Percentiles rank a stretch among this genome's conserved stretches.
These are phyloP conservation scores for Trichoderma oligosporum DNA, from an alignment of 2,329 filamentous ascomycete species.

Conservation along the genomic window DNA sequence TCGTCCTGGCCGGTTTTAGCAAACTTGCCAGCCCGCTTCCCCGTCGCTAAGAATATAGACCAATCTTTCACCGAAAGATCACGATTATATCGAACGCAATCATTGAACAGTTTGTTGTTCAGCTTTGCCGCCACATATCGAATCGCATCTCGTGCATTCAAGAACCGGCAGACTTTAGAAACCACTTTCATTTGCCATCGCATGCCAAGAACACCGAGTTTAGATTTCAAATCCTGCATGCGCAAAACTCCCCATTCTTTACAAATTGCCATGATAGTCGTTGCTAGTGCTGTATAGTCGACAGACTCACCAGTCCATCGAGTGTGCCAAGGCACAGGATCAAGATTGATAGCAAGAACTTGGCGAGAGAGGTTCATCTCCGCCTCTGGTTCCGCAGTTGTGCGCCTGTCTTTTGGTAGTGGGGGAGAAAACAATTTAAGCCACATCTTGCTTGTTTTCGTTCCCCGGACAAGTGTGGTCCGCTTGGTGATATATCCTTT, in stretches of 20 bases:
- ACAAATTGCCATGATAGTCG: slow-evolving; percentile 54
- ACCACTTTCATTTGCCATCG: slow-evolving; percentile 58
- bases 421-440: slow-evolving; percentile 52
- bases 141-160: slow-evolving; percentile 53
- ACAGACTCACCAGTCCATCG: slow-evolving; percentile 57
- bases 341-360: slow-evolving; percentile 42
- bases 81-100: slow-evolving; percentile 57
- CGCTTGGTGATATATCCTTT: slow-evolving; percentile 62
- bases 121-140: slow-evolving; percentile 56
- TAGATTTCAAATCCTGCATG: slow-evolving; percentile 54
- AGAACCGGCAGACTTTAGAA: slow-evolving; percentile 55
- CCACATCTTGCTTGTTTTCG: slow-evolving; percentile 62
- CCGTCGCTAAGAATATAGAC: slow-evolving; percentile 52
- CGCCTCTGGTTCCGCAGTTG: slow-evolving; percentile 25
- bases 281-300: slow-evolving; percentile 55
- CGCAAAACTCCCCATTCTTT: slow-evolving; percentile 58
- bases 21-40: slow-evolving; percentile 33
- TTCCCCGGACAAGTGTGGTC: slow-evolving; percentile 54
- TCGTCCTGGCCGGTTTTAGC: slow-evolving; percentile 26
- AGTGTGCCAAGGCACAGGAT: slow-evolving; percentile 53
- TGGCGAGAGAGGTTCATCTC: slow-evolving; percentile 40
- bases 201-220: slow-evolving; percentile 53
- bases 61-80: slow-evolving; percentile 56
- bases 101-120: slow-evolving; percentile 53
- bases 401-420: slow-evolving; percentile 35